Base-by-base conservation (phyloP, 2,329 filamentous ascomycete species). In the Emmonsiellopsis sp. region DNA sequence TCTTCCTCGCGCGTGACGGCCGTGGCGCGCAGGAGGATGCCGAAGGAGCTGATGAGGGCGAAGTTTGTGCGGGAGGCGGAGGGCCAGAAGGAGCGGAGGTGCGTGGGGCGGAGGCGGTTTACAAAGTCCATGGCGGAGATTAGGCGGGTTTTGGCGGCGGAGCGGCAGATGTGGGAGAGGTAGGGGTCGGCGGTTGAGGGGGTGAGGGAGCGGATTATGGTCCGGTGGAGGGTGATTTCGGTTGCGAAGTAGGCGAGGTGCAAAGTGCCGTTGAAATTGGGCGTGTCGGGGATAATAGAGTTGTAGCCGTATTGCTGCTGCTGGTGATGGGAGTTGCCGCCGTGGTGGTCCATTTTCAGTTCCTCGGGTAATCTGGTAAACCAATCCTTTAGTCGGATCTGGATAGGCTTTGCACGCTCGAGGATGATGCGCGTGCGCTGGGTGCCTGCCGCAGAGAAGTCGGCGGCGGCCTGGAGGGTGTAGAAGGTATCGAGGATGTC, bases 41-140 rank as follows among this genome's bases (percentile, higher is more conserved):
- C 92, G 67, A 97, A 97, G 0, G 91, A 95, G 53, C 90, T 91
- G 63, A 97, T 95, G 9, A 97, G 78, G 0, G 92, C 91, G 71
- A 97, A 96, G 70, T 95, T 95, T 10, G 72, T 74, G 48, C 72
- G 70, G 4, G 73, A 68, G 0, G 71, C 68, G 5, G 71, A 71
- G 31, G 73, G 73, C 92, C 92, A 97, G 71, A 96, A 96, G 0
- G 88, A 82, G n/a, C 86, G 83, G 33, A 96, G 78, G 63, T 97
- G 91, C 37, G 85, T 82, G 0, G 89, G 88, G 44, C 87, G 89
- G 34, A 97, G 80, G 0, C 92, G 85, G 71, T 96, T 96, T 62
- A 95, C 90, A 70, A 96, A 95, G 68, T 97, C 92, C 87, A 97
- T 95, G 58, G 91, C 90, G 21, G 88, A 94, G 65, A 96, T 95